These are phyloP conservation scores for Candida takata DNA, from an alignment of 805 yeast genomes.

Conservation along the genomic window DNA sequence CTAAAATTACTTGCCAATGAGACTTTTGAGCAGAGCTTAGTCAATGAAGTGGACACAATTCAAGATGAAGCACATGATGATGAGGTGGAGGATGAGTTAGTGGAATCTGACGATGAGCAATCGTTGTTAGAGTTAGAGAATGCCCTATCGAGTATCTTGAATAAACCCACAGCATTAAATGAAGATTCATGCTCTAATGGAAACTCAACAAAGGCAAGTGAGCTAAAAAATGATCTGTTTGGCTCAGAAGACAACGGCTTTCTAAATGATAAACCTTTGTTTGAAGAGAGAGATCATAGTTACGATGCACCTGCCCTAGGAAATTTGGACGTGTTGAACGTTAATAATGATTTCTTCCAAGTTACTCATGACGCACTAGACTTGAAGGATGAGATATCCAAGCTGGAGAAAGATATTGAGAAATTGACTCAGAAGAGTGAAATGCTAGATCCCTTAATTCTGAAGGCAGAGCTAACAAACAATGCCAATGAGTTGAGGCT, in stretches of 20 bases:
- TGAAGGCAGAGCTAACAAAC: constrained; percentile 81
- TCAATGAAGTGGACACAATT: constrained; percentile 22
- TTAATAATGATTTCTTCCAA: constrained; percentile 33
- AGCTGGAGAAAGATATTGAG: constrained; percentile 50
- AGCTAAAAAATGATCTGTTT: constrained; percentile 20
- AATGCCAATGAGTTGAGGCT: constrained; percentile 63
- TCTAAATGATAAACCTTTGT: constrained; percentile 19
- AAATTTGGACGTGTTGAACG: constrained; percentile 22
- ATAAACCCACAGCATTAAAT: constrained; percentile 5
- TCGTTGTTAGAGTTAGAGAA: constrained; percentile 10
- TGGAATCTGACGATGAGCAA: constrained; percentile 4
- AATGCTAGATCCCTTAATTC: constrained; percentile 58
- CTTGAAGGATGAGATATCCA: constrained; percentile 57
- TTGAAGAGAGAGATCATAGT: constrained; percentile 20
- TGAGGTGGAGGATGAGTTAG: constrained; percentile 1
- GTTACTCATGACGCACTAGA: constrained; percentile 68
- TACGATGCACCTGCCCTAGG: constrained; percentile 19
- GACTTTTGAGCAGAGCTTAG: constrained; percentile 24
- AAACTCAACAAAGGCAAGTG: constrained; percentile 2
- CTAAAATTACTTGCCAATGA: constrained; percentile 44
- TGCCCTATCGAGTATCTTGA: constrained; percentile 13
- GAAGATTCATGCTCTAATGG: constrained; percentile 2
- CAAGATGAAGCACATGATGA: constrained; percentile 5
- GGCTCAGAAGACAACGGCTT: constrained; percentile 19
- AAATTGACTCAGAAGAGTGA: constrained; percentile 53